These are phyloP conservation scores for Metarhizium guizhouense DNA, from an alignment of 2,329 filamentous ascomycete genomes.

Conservation along the genomic window DNA sequence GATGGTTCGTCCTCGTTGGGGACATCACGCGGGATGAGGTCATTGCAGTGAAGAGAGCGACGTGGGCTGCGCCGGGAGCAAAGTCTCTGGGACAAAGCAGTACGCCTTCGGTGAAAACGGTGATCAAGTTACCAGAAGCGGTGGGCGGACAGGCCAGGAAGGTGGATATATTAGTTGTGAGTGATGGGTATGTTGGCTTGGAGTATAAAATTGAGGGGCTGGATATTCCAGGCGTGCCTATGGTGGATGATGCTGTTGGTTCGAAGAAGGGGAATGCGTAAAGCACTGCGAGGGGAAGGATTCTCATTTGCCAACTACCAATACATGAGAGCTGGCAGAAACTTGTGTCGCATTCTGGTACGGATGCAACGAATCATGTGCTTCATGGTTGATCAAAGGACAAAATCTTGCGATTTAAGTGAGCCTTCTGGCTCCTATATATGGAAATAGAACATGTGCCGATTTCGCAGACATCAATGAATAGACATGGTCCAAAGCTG, in stretches of 20 bases:
- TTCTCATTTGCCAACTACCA: no score
- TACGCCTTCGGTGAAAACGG: constrained; percentile 43
- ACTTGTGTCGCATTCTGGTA: neutral
- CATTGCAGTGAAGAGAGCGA: constrained; percentile 75
- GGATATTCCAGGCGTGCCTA: constrained; percentile 41
- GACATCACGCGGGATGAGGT: constrained; percentile 63
- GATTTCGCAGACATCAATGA: neutral
- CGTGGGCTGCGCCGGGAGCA: constrained; percentile 45
- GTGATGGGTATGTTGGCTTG: constrained; percentile 82
- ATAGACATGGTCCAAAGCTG: neutral
- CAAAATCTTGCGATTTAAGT: neutral
- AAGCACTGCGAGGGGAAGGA: neutral
- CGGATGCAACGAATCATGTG: neutral
- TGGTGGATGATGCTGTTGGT: constrained; percentile 35
- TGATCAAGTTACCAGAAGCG: constrained; percentile 50
- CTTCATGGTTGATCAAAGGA: neutral
- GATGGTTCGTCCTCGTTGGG: constrained; percentile 78
- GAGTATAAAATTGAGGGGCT: constrained; percentile 40
- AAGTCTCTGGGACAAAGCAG: constrained; percentile 29
- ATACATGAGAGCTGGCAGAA: no score
- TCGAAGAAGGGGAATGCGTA: constrained; percentile 22
- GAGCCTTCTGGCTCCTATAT: neutral
- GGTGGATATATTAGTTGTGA: constrained; percentile 68
- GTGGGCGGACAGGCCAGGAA: constrained; percentile 41
- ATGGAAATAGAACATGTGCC: neutral